These are phyloP conservation scores for Candida arabinofermentans DNA, from an alignment of 805 yeast species.

Conservation along the genomic window DNA sequence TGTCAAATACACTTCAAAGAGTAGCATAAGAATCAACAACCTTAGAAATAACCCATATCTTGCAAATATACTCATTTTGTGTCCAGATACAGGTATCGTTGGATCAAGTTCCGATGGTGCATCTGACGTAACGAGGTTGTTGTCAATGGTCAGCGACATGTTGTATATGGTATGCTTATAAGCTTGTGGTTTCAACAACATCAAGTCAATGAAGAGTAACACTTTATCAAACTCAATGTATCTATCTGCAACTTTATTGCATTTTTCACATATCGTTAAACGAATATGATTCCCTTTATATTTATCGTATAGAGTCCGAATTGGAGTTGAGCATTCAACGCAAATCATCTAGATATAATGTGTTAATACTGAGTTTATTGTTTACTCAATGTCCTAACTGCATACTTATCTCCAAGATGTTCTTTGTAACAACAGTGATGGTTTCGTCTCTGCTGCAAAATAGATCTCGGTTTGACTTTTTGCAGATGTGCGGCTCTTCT, in stretches of 20 bases:
- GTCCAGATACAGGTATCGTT: background rate
- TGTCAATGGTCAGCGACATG: slow-evolving; percentile 21
- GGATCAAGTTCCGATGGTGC: slow-evolving; percentile 11
- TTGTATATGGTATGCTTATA: slow-evolving; percentile 85
- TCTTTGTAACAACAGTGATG: no score
- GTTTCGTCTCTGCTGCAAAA: no score
- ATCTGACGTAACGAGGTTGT: slow-evolving; percentile 26
- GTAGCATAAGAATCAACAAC: slow-evolving; percentile 55
- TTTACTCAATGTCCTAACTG: no score
- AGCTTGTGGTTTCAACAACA: slow-evolving; percentile 83
- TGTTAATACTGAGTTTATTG: no score
- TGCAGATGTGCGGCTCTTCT: no score
- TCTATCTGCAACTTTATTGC: slow-evolving; percentile 77
- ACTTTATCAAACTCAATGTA: slow-evolving; percentile 90
- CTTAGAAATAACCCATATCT: slow-evolving; percentile 32
- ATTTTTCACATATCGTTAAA: slow-evolving; percentile 68
- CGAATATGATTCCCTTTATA: slow-evolving; percentile 78
- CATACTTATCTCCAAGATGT: no score
- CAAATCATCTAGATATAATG: slow-evolving; percentile 93
- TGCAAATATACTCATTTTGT: slow-evolving; percentile 1
- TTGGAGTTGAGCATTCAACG: slow-evolving; percentile 75
- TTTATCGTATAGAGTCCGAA: slow-evolving; percentile 59
- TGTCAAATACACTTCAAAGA: slow-evolving; percentile 84
- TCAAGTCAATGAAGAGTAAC: slow-evolving; percentile 74
- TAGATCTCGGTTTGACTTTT: no score